phyloP scores from a whole-genome alignment of 1,284 basidiomycete species.

The Ceratobasidium sp. region DNA sequence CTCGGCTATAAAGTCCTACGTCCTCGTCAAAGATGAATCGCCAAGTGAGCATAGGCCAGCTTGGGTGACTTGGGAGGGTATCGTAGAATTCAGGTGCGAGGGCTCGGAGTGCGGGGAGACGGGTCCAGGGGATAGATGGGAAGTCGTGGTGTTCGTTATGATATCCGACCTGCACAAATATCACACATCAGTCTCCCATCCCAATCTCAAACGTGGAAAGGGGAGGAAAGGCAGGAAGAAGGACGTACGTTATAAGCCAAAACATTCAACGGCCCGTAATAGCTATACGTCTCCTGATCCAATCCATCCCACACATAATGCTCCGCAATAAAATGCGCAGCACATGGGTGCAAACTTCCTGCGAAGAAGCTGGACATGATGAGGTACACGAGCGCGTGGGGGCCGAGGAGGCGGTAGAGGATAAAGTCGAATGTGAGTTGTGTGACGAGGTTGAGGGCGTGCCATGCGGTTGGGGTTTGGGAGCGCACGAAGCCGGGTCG shows the following conservation, averaged over 20 bases:
- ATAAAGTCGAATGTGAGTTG: constrained; percentile 82
- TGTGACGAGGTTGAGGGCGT: constrained; percentile 79
- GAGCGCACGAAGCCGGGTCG: constrained; percentile 94
- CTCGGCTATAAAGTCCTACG: constrained; percentile 74
- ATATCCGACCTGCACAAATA: constrained; percentile 83
- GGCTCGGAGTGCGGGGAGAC: constrained; percentile 84
- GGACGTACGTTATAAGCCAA: constrained; percentile 91
- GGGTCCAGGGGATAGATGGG: constrained; percentile 95
- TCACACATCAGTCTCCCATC: too few relatives aligned
- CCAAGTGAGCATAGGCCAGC: constrained; percentile 94
- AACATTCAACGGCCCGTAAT: constrained; percentile 93
- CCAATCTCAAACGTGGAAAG: constrained; percentile 11
- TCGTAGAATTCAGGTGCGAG: constrained; percentile 96
- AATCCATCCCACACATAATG: constrained; percentile 94
- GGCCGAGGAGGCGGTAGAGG: constrained; percentile 74
- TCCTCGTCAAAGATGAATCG: constrained; percentile 93
- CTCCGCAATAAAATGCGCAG: constrained; percentile 98
- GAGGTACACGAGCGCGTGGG: constrained; percentile 83
- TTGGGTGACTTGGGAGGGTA: constrained; percentile 85
- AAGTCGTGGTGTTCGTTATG: constrained; percentile 99
- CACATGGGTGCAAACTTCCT: constrained; percentile 93
- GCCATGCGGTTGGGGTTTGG: constrained; percentile 88
- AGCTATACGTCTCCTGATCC: constrained; percentile 95
- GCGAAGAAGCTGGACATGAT: constrained; percentile 93
- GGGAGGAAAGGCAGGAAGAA: constrained; percentile 22